These are phyloP conservation scores for Aspergillus thermomutatus DNA, from an alignment of 2,329 filamentous ascomycete species.

Conservation along the genomic window DNA sequence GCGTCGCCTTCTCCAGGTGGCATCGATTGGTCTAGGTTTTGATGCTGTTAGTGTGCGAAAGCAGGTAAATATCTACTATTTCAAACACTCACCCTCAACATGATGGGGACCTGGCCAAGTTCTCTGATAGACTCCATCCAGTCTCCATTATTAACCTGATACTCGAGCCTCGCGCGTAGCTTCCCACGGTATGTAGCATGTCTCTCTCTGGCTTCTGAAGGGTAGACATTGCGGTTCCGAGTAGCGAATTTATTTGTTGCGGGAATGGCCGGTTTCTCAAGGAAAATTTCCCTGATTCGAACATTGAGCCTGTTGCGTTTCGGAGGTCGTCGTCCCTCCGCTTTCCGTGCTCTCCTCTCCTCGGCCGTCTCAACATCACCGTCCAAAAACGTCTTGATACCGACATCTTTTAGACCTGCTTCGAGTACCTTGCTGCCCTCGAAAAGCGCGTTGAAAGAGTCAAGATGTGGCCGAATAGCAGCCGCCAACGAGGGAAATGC, in stretches of 20 bases:
- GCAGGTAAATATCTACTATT: constrained; percentile 1
- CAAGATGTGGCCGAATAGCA: constrained; percentile 87
- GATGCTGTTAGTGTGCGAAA: constrained; percentile 1
- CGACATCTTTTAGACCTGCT: constrained; percentile 81
- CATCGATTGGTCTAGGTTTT: constrained; percentile 74
- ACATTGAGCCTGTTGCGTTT: constrained; percentile 72
- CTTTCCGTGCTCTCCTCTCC: constrained; percentile 40
- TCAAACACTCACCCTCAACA: constrained; percentile 68
- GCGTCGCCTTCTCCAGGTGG: constrained; percentile 82
- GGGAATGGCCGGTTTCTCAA: constrained; percentile 79
- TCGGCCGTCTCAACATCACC: constrained; percentile 54
- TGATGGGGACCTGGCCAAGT: constrained; percentile 84
- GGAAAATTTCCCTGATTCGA: constrained; percentile 73
- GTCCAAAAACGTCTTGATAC: constrained; percentile 81
- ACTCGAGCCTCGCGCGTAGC: constrained; percentile 79
- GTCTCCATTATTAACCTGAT: constrained; percentile 80
- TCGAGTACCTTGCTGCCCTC: constrained; percentile 68
- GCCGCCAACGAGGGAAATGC: constrained; percentile 83
- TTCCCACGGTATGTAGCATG: constrained; percentile 89
- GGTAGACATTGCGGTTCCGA: constrained; percentile 79
- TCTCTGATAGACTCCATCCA: constrained; percentile 79
- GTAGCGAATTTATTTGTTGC: constrained; percentile 76
- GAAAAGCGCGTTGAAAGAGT: constrained; percentile 93
- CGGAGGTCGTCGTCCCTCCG: constrained; percentile 54
- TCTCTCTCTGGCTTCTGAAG: constrained; percentile 89